Conservation (phyloP, 148 eudicot genomes). For the Camellia lanceoleosa region DNA sequence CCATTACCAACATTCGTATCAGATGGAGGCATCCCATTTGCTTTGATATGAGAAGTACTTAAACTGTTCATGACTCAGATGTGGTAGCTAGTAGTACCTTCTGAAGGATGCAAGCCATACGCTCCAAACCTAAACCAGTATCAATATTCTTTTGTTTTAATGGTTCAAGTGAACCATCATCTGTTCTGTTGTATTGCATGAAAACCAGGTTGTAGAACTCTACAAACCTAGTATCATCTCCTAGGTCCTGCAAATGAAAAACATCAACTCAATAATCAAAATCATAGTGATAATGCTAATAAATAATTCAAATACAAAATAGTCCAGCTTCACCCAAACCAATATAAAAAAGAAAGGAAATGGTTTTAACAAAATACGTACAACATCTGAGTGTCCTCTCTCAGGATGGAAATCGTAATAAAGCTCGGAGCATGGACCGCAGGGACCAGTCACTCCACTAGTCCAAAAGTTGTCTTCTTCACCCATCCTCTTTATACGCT, state of each 20-base stretch:
- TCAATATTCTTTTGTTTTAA: conserved; percentile 90
- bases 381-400: conserved; percentile 70
- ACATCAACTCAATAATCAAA: neutral
- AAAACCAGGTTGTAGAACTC: conserved; percentile 99
- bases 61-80: neutral
- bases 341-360: neutral
- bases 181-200: conserved; percentile 87
- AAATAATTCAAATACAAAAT: conserved; percentile 8
- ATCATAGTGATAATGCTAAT: neutral
- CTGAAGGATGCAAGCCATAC: conserved; percentile 95
- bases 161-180: conserved; percentile 88
- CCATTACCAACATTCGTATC: conserved; percentile 1
- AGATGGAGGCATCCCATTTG: neutral
- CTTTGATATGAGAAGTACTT: neutral
- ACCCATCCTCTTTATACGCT: conserved; percentile 86
- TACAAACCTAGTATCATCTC: conserved; percentile 90
- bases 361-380: conserved; percentile 35
- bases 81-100: conserved; percentile 40
- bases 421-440: conserved; percentile 97
- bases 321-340: neutral
- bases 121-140: conserved; percentile 96
- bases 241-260: conserved; percentile 62
- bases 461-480: conserved; percentile 98
- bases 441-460: conserved; percentile 90
- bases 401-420: conserved; percentile 97